These are phyloP conservation scores for Salix caprea DNA, from an alignment of 345 rosid genomes.

Conservation along the genomic window DNA sequence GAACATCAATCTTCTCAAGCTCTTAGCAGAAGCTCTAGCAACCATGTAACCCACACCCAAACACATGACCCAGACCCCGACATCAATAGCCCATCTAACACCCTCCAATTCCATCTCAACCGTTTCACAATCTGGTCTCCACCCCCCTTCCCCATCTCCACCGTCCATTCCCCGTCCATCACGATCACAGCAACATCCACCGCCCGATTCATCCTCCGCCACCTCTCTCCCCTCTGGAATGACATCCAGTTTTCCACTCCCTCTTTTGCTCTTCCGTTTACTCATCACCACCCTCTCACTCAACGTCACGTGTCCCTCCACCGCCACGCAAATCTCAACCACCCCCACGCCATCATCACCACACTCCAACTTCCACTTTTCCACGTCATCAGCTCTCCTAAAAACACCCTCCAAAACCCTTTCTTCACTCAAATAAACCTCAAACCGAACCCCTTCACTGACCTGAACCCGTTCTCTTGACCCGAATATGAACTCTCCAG, in stretches of 20 bases:
- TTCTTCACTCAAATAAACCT: slow-evolving; percentile 57
- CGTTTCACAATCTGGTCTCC: slow-evolving; percentile 28
- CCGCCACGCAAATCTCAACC: slow-evolving; percentile 45
- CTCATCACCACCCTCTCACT: slow-evolving; percentile 40
- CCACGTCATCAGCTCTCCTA: slow-evolving; percentile 54
- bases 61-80: slow-evolving; percentile 80
- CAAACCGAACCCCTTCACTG: slow-evolving; percentile 61
- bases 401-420: slow-evolving; percentile 57
- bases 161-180: slow-evolving; percentile 17
- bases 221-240: slow-evolving; percentile 71
- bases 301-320: slow-evolving; percentile 55
- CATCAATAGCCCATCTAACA: slow-evolving; percentile 72
- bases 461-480: slow-evolving; percentile 56
- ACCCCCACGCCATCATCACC: neutral
- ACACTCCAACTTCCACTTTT: slow-evolving; percentile 46
- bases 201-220: slow-evolving; percentile 30
- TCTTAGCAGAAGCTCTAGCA: slow-evolving; percentile 57
- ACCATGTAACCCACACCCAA: slow-evolving; percentile 71
- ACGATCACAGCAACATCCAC: slow-evolving; percentile 28
- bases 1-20: slow-evolving; percentile 35
- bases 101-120: slow-evolving; percentile 47
- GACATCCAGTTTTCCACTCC: slow-evolving; percentile 47
- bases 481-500: slow-evolving; percentile 47
- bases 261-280: slow-evolving; percentile 16
- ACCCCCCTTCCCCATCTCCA: slow-evolving; percentile 10